phyloP scores from a whole-genome alignment of 2,329 filamentous ascomycete species.

The Mariannaea sp. region DNA sequence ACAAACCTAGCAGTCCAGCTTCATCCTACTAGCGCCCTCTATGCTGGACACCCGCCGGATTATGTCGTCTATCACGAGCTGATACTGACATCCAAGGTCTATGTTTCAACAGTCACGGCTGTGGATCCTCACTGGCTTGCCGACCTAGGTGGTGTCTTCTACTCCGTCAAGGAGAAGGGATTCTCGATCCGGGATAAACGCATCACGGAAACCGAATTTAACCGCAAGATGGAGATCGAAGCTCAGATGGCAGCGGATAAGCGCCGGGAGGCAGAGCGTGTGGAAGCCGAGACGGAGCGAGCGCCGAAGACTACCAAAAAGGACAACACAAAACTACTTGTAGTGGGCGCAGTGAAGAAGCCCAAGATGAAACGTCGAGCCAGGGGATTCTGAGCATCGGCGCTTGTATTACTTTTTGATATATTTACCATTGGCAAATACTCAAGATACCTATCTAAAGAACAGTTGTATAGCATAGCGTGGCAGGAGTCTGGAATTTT shows the following conservation, averaged over 20 bases:
- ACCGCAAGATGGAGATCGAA: conserved; percentile 90
- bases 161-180: conserved; percentile 96
- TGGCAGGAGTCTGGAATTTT: background rate
- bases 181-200: conserved; percentile 86
- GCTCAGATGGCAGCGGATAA: conserved; percentile 89
- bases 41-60: conserved; percentile 93
- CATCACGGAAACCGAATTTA: conserved; percentile 90
- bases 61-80: conserved; percentile 98
- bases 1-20: conserved; percentile 94
- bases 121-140: conserved; percentile 98
- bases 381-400: conserved; percentile 53
- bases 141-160: conserved; percentile 95
- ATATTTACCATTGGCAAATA: no score
- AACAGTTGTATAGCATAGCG: conserved; percentile 8
- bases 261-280: conserved; percentile 64
- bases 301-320: conserved; percentile 48
- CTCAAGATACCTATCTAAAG: no score
- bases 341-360: conserved; percentile 66
- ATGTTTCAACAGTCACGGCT: conserved; percentile 95
- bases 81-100: conserved; percentile 94
- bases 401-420: background rate
- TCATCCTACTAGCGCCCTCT: conserved; percentile 91
- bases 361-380: conserved; percentile 62
- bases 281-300: conserved; percentile 55
- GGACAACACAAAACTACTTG: conserved; percentile 60